Percentiles rank a stretch among this genome's conserved stretches.
These are phyloP conservation scores for Pyrenophora graminea DNA, from an alignment of 2,329 filamentous ascomycete genomes.

Conservation along the genomic window DNA sequence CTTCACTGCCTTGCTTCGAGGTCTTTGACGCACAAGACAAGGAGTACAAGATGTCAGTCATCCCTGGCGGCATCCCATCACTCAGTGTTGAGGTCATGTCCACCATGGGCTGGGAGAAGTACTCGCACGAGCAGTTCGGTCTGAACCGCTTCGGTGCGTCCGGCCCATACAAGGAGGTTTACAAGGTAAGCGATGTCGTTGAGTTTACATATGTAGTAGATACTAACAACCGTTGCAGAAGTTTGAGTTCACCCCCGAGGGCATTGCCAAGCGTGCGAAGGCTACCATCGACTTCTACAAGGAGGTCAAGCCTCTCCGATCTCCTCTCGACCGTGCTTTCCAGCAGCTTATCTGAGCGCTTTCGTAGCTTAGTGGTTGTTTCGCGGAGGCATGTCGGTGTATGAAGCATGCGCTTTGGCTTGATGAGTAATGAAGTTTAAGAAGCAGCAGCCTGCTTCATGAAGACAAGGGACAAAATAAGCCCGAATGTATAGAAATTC, in stretches of 20 bases:
- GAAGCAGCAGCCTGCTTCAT: slow-evolving; percentile 20
- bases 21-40: slow-evolving; percentile 93
- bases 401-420: slow-evolving; percentile 2
- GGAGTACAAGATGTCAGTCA: slow-evolving; percentile 90
- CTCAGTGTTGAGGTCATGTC: slow-evolving; percentile 95
- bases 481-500: slow-evolving; percentile 28
- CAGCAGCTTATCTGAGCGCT: slow-evolving; percentile 82
- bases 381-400: slow-evolving; percentile 1
- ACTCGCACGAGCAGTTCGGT: slow-evolving; percentile 98
- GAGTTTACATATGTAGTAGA: not conserved
- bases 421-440: slow-evolving; percentile 18
- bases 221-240: slow-evolving; percentile 68
- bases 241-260: slow-evolving; percentile 99
- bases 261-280: slow-evolving; percentile 90
- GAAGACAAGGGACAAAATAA: slow-evolving; percentile 17
- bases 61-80: slow-evolving; percentile 91
- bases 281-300: slow-evolving; percentile 98
- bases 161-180: slow-evolving; percentile 96
- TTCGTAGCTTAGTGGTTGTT: slow-evolving; percentile 8
- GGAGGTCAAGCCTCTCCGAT: slow-evolving; percentile 83
- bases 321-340: slow-evolving; percentile 96
- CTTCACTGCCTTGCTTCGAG: slow-evolving; percentile 95
- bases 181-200: slow-evolving; percentile 63
- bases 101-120: slow-evolving; percentile 98
- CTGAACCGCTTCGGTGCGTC: slow-evolving; percentile 98